A percentile compares a stretch with the other conserved stretches of the same genome.
These are phyloP conservation scores for Lentinula guzmanii DNA, from an alignment of 768 basidiomycete species.

Conservation along the genomic window DNA sequence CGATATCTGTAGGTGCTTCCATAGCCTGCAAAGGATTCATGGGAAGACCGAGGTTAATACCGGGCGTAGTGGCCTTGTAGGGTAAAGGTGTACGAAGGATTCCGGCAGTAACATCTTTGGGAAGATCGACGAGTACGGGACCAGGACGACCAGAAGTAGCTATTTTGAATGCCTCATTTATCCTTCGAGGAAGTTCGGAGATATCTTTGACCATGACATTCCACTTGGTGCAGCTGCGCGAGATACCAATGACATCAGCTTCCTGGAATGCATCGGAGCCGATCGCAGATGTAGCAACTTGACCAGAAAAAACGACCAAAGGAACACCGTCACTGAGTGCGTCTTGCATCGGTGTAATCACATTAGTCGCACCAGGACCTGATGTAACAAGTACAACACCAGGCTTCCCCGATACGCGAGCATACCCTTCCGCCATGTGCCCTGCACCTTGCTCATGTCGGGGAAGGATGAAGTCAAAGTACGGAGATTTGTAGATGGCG, in stretches of 20 bases:
- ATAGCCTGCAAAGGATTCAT: slow-evolving; percentile 60
- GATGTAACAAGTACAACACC: slow-evolving; percentile 98
- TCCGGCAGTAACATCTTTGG: slow-evolving; percentile 97
- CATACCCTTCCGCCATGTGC: slow-evolving; percentile 99
- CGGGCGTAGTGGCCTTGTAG: slow-evolving; percentile 82
- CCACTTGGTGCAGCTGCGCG: slow-evolving; percentile 97
- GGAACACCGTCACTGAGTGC: slow-evolving; percentile 93
- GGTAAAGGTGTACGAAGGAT: slow-evolving; percentile 83
- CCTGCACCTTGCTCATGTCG: slow-evolving; percentile 98
- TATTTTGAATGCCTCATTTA: slow-evolving; percentile 99
- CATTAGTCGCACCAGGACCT: slow-evolving; percentile 96
- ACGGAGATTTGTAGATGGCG: slow-evolving; percentile 92
- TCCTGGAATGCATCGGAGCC: slow-evolving; percentile 99
- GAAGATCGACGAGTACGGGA: slow-evolving; percentile 95
- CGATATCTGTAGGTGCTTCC: slow-evolving; percentile 54
- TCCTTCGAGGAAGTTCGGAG: slow-evolving; percentile 86
- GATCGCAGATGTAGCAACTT: slow-evolving; percentile 98
- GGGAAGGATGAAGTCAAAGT: slow-evolving; percentile 94
- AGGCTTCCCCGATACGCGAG: slow-evolving; percentile 94
- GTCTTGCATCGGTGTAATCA: slow-evolving; percentile 97
- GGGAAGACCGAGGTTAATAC: slow-evolving; percentile 66
- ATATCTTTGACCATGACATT: slow-evolving; percentile 99
- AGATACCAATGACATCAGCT: slow-evolving; percentile 95
- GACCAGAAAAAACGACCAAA: slow-evolving; percentile 91
- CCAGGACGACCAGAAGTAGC: slow-evolving; percentile 96